Base-by-base conservation (phyloP, 805 yeast species). In the Komagataella kurtzmanii region DNA sequence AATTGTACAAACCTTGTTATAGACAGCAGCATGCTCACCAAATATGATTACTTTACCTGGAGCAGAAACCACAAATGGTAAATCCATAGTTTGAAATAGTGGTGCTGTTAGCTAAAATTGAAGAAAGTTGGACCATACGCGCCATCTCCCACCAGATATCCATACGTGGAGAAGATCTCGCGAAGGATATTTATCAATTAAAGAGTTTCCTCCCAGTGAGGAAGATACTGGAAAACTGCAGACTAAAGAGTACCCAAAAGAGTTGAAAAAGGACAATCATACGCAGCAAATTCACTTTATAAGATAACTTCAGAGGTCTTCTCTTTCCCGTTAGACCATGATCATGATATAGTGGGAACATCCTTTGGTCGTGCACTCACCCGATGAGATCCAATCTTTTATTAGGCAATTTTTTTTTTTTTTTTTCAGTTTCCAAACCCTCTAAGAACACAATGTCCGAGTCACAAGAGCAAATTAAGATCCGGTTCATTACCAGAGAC, bases 11-110 rank as follows among this genome's bases (percentile, higher is more conserved):
- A 73, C 77, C 61, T 81, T 86, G 48, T 86, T 83, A 63, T 86
- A 87, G 0, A 93, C 99, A 1, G 95, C 98, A 6, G 97, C 86
- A 62, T 93, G 99, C 63, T 93, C 99, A 19, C 99, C 99, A 65
- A 90, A 93, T 43, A 93, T 74, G 58, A 93, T 93, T 47, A 89
- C 96, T 62, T 93, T 93, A 3, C 99, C 99, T 0, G 99, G 99
- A 1, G 99, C 93, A 51, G 96, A 86, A 1, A 88, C 87, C 50
- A 80, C 67, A 64, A 90, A 88, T 17, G 88, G 85, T 17, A 48
- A 17, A 18, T 19, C 24, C 24, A 19, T 46, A 19, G 36, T 19
- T n/a, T 17, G 40, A 10, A 30, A 30, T 30, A 30, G 40, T 30
- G 40, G 40, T 30, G 40, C 14, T 14, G n/a, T 14, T 7, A 30